Evolutionary conservation across 2,329 filamentous ascomycete genomes (phyloP).

Genomic region (Parastagonospora avenae): DNA sequence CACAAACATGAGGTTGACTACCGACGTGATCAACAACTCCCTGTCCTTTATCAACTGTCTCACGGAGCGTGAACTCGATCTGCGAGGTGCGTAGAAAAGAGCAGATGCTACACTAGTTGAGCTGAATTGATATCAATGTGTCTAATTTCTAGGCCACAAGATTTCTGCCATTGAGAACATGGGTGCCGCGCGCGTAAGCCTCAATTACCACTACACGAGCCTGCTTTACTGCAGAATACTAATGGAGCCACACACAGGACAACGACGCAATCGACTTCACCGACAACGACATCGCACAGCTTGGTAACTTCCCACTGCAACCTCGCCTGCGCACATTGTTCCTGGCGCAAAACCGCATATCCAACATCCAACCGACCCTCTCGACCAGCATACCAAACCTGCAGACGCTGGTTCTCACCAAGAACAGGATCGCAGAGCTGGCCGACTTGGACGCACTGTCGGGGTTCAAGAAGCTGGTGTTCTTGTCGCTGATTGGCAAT

Average conservation of each 20-base stretch:
- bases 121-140: slow-evolving; percentile 82
- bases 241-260: slow-evolving; percentile 60
- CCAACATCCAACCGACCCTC: slow-evolving; percentile 77
- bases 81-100: slow-evolving; percentile 98
- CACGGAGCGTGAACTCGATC: slow-evolving; percentile 98
- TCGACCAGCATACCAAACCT: slow-evolving; percentile 80
- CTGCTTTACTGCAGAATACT: too few relatives aligned
- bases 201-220: too few relatives aligned
- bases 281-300: slow-evolving; percentile 91
- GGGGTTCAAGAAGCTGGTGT: slow-evolving; percentile 71
- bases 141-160: slow-evolving; percentile 80
- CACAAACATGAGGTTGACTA: slow-evolving; percentile 84
- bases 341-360: slow-evolving; percentile 85
- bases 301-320: slow-evolving; percentile 91
- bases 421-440: slow-evolving; percentile 82
- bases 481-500: slow-evolving; percentile 83
- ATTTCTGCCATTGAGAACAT: slow-evolving; percentile 98
- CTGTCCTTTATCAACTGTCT: slow-evolving; percentile 98
- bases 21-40: slow-evolving; percentile 91
- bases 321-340: slow-evolving; percentile 87
- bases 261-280: slow-evolving; percentile 98
- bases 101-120: slow-evolving; percentile 91
- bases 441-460: slow-evolving; percentile 84
- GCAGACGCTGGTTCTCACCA: slow-evolving; percentile 77
- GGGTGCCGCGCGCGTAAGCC: slow-evolving; percentile 83